Evolutionary conservation across 31 red algal genomes (phyloP).

Genomic region (Odonthalia washingtoniensis): DNA sequence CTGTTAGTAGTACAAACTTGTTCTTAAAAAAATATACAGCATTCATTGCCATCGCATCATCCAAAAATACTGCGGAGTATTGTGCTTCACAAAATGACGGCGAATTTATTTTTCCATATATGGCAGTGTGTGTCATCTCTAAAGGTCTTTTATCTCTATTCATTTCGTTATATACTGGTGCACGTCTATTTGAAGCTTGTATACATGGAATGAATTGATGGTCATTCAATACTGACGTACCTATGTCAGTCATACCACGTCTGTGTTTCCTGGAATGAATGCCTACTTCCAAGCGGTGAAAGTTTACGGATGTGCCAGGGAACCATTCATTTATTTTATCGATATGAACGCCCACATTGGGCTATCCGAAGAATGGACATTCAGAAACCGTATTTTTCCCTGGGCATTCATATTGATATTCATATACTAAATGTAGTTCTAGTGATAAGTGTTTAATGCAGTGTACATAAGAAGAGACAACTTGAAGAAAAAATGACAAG

Average conservation of each 20-base stretch:
- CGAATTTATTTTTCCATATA: conserved; percentile 20
- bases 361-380: no score
- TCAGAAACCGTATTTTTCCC: no score
- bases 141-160: neutral
- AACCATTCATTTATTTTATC: no score
- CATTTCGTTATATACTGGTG: neutral
- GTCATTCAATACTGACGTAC: neutral
- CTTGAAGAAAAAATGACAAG: no score
- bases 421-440: no score
- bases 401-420: no score
- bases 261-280: no score
- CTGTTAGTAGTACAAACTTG: neutral
- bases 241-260: neutral
- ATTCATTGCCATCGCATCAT: conserved; percentile 31
- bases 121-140: conserved; percentile 15
- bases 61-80: conserved; percentile 28
- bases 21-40: conserved; percentile 20
- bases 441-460: no score
- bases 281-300: no score
- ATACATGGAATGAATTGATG: neutral
- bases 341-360: no score
- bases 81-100: neutral
- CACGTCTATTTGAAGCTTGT: neutral
- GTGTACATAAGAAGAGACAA: no score
- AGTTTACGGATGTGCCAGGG: no score